phyloP scores from a whole-genome alignment of 2,329 filamentous ascomycete genomes.

The Beauveria sp. region DNA sequence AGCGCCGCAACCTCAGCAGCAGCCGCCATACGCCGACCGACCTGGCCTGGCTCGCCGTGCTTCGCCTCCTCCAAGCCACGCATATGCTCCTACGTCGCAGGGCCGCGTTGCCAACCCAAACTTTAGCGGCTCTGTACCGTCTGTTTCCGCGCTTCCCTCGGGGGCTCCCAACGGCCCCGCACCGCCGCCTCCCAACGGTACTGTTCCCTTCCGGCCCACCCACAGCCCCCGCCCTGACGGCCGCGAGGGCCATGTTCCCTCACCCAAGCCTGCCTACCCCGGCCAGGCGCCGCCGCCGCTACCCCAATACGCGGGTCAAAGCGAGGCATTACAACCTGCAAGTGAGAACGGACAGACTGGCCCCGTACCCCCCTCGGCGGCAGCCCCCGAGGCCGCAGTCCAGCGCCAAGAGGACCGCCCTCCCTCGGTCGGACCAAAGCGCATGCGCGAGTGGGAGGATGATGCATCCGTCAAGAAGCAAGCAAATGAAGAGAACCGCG shows the following conservation, averaged over 20 bases:
- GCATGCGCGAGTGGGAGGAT: slow-evolving; percentile 88
- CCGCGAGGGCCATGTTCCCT: slow-evolving; percentile 67
- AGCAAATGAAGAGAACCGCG: slow-evolving; percentile 79
- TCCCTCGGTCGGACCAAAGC: slow-evolving; percentile 71
- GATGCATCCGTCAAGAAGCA: slow-evolving; percentile 75
- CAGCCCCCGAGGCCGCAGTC: slow-evolving; percentile 54
- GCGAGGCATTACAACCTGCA: slow-evolving; percentile 54
- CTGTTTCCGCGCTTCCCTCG: slow-evolving; percentile 28
- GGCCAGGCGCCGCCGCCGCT: slow-evolving; percentile 55
- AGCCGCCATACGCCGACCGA: slow-evolving; percentile 8
- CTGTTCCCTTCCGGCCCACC: slow-evolving; percentile 64
- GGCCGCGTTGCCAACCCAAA: slow-evolving; percentile 54
- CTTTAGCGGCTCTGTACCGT: slow-evolving; percentile 47
- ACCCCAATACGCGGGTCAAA: slow-evolving; percentile 60
- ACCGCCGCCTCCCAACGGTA: slow-evolving; percentile 37
- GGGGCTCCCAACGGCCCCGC: slow-evolving; percentile 23
- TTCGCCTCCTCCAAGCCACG: slow-evolving; percentile 32
- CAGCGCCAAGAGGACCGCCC: slow-evolving; percentile 64
- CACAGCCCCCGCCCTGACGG: slow-evolving; percentile 80
- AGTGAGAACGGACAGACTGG: slow-evolving; percentile 39
- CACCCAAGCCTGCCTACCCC: slow-evolving; percentile 79
- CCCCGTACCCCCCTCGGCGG: slow-evolving; percentile 47
- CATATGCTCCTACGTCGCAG: slow-evolving; percentile 42
- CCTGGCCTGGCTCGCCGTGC: slow-evolving; percentile 16
- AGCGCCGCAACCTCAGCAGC: slow-evolving; percentile 1